Base-by-base conservation (phyloP, 2,329 filamentous ascomycete genomes). In the Pestalotiopsis sp. region DNA sequence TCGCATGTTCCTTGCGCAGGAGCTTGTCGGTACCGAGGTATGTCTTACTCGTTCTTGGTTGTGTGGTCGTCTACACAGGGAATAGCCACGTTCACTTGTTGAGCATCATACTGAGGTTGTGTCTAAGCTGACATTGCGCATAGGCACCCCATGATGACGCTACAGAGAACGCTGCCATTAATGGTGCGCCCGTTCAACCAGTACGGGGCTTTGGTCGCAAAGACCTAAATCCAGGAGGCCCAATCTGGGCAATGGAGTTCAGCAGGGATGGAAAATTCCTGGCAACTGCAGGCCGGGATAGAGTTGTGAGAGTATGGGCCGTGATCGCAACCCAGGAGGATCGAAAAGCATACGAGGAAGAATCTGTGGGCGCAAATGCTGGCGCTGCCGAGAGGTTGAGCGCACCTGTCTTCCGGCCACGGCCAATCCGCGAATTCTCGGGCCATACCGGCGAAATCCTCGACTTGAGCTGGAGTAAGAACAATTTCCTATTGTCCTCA, bases 391-490 rank as follows among this genome's bases (percentile, higher is more conserved):
- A 91, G 72, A 90, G 89, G 71, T 83, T 98, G 61, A 97, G 93
- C 74, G 95, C 96, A 1, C 95, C 95, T 2, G 95, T 99, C 0
- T 98, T 99, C 77, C 90, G 90, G 71, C 89, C 89, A 64, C 92
- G 93, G 75, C 93, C 95, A 0, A 79, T 93, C 11, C 88, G 91
- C 67, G 92, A 97, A 76, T 98, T 96, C 72, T 83, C 87, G 67
- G 95, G 94, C 4, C 96, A 99, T 77, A 91, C 89, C 0, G 91
- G 92, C 17, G 95, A 97, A 73, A 90, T 99, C 5, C 83, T 99
- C 72, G 95, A 97, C 77, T 80, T 99, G 69, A 97, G 94, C 78
- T 99, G 96, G 96, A 98, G 95, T 83, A 99, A 98, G 85, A 99
- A 99, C 81, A 97, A 97, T 79, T 99, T 99, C 74, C 81, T 99